Conservation (phyloP, 2,329 filamentous ascomycete genomes). For the Fusarium solani-melongenae region DNA sequence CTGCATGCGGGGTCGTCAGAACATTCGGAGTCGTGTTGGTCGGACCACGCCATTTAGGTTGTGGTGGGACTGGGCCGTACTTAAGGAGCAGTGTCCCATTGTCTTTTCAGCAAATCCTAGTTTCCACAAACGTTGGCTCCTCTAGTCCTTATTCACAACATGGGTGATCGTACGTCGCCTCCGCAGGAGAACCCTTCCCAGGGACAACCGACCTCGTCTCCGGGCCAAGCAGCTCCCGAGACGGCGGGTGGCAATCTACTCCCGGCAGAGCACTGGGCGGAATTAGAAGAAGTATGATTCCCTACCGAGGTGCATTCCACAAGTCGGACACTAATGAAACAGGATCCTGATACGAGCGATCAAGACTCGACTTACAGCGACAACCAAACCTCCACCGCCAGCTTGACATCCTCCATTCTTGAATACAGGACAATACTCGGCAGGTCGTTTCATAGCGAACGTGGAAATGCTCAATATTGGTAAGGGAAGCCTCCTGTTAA, state of each 20-base stretch:
- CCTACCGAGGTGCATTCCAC: accelerated
- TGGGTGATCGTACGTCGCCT: not conserved
- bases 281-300: not conserved
- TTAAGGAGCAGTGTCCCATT: not conserved
- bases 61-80: not conserved
- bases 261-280: not conserved
- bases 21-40: not conserved
- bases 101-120: no score
- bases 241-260: not conserved
- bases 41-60: not conserved
- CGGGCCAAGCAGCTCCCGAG: not conserved
- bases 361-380: not conserved
- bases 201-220: not conserved
- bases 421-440: not conserved
- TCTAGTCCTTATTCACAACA: not conserved
- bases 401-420: not conserved
- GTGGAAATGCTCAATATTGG: not conserved
- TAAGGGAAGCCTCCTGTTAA: not conserved
- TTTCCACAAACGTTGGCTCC: not conserved
- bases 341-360: not conserved
- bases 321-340: not conserved
- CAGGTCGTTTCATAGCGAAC: not conserved
- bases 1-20: not conserved
- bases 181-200: not conserved
- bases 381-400: not conserved